phyloP scores from a whole-genome alignment of 2,329 filamentous ascomycete species.

The Fusarium camptoceras region DNA sequence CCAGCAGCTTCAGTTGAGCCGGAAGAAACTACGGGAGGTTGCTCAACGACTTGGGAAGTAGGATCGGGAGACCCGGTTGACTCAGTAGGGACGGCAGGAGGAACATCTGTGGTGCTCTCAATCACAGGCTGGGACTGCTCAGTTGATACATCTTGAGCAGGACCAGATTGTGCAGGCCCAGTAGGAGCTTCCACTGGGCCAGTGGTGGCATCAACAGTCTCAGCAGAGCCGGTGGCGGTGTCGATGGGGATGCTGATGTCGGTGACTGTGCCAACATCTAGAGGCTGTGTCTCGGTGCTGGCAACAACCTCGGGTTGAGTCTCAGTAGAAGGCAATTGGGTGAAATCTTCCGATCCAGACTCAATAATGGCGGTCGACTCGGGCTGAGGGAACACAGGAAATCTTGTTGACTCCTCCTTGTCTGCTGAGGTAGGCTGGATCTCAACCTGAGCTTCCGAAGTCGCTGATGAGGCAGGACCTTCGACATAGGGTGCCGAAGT shows the following conservation, averaged over 20 bases:
- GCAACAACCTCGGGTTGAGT: not conserved
- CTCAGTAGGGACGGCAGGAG: not conserved
- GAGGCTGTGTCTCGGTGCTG: not conserved
- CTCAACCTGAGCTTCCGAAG: not conserved
- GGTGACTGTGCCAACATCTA: not conserved
- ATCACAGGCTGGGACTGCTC: not conserved
- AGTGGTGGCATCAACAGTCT: not conserved
- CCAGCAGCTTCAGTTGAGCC: not conserved
- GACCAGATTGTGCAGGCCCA: not conserved
- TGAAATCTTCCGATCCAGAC: not conserved
- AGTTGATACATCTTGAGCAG: not conserved
- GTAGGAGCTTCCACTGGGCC: not conserved
- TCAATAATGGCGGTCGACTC: not conserved
- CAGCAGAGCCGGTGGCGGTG: not conserved
- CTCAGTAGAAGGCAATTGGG: not conserved
- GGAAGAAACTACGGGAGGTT: not conserved
- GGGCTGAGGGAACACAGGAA: not conserved
- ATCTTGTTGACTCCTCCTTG: not conserved
- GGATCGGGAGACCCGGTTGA: not conserved
- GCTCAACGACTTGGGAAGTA: not conserved
- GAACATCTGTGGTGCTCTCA: not conserved
- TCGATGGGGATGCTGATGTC: not conserved
- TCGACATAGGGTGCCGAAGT: not conserved
- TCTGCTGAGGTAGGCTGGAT: not conserved
- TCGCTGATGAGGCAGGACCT: not conserved